These are phyloP conservation scores for Ustilago loliicola DNA, from an alignment of 1,284 basidiomycete genomes.

Conservation along the genomic window DNA sequence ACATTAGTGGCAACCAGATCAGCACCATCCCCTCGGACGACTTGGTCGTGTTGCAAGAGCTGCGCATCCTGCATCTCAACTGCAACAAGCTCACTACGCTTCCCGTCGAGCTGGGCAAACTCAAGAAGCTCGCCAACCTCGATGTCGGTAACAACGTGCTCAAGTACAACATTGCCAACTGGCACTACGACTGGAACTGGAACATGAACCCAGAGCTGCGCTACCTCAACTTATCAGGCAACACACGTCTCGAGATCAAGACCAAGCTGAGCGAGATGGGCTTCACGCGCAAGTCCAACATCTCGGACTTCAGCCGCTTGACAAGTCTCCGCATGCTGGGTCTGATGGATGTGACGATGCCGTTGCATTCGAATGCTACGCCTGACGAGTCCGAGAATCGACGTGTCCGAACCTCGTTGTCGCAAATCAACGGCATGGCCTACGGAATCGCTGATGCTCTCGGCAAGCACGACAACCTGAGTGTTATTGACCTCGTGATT, in stretches of 20 bases:
- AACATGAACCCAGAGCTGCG: slow-evolving; percentile 94
- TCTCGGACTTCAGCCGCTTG: slow-evolving; percentile 89
- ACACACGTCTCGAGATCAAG: slow-evolving; percentile 89
- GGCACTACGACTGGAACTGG: slow-evolving; percentile 99
- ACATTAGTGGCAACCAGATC: slow-evolving; percentile 92
- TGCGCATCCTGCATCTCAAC: slow-evolving; percentile 81
- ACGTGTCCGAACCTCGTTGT: slow-evolving; percentile 90
- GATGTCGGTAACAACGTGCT: slow-evolving; percentile 95
- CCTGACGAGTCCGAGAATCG: slow-evolving; percentile 90
- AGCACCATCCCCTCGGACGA: slow-evolving; percentile 84
- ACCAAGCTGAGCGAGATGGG: slow-evolving; percentile 72
- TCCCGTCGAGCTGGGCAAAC: slow-evolving; percentile 88
- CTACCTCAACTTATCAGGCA: slow-evolving; percentile 89
- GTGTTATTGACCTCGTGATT: slow-evolving; percentile 93
- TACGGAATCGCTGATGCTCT: slow-evolving; percentile 98
- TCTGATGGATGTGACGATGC: slow-evolving; percentile 95
- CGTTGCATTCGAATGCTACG: slow-evolving; percentile 72
- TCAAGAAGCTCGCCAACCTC: slow-evolving; percentile 83
- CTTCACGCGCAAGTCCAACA: slow-evolving; percentile 69
- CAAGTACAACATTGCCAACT: slow-evolving; percentile 98
- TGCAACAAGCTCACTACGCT: slow-evolving; percentile 94
- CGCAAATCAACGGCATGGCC: slow-evolving; percentile 90
- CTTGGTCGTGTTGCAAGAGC: slow-evolving; percentile 59
- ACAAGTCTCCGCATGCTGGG: slow-evolving; percentile 87
- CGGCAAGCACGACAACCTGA: slow-evolving; percentile 76